Evolutionary conservation across 768 basidiomycete genomes (phyloP).

Genomic region (Boletellus ananiceps): DNA sequence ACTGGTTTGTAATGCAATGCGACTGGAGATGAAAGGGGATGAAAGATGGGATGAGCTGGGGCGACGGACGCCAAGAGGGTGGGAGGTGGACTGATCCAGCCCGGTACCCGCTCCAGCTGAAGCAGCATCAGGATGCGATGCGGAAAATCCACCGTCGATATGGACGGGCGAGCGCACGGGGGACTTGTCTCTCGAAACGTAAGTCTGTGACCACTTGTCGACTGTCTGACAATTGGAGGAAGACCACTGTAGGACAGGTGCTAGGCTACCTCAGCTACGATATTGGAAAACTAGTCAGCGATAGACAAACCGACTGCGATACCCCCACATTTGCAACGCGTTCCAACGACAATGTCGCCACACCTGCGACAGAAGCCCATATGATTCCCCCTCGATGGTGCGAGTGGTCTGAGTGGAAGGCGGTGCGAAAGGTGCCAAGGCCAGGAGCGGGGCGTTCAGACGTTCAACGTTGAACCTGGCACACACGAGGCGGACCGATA

Average conservation of each 20-base stretch:
- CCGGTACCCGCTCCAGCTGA: conserved; percentile 6
- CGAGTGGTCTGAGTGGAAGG: neutral
- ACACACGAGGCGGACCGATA: conserved; percentile 7
- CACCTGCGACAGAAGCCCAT: conserved; percentile 89
- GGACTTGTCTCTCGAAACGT: conserved; percentile 55
- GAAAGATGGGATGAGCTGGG: conserved; percentile 37
- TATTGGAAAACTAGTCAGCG: neutral
- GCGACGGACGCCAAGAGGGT: conserved; percentile 35
- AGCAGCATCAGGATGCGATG: conserved; percentile 8
- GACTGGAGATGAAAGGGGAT: conserved; percentile 36
- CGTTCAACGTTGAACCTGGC: conserved; percentile 1
- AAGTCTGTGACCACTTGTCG: conserved; percentile 81
- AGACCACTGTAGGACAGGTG: conserved; percentile 64
- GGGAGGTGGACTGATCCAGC: neutral
- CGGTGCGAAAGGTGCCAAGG: neutral
- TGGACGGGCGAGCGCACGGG: conserved; percentile 34
- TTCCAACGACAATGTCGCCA: conserved; percentile 71
- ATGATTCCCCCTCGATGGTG: neutral
- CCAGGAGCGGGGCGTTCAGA: neutral
- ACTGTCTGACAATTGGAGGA: conserved; percentile 39
- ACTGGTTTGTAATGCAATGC: conserved; percentile 55
- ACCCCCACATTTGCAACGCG: conserved; percentile 79
- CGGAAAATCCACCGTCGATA: conserved; percentile 13
- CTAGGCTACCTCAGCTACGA: conserved; percentile 35
- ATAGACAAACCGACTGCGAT: conserved; percentile 63